These are phyloP conservation scores for Salix exigua DNA, from an alignment of 345 rosid genomes.

Conservation along the genomic window DNA sequence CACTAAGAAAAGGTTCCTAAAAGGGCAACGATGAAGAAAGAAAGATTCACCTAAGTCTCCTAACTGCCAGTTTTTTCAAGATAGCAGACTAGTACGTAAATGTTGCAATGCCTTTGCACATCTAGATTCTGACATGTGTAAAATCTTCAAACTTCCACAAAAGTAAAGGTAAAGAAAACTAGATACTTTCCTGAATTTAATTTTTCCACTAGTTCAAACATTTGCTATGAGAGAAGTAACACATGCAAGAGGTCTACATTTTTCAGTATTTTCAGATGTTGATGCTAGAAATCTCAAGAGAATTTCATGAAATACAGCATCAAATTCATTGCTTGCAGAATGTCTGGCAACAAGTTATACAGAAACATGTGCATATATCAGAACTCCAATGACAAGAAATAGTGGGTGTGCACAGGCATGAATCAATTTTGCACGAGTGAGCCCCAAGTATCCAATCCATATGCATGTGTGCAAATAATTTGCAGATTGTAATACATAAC, in stretches of 20 bases:
- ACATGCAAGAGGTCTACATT: neutral
- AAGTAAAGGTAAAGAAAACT: neutral
- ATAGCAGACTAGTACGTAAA: neutral
- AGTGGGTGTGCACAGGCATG: neutral
- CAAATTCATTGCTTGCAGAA: neutral
- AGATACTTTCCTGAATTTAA: neutral
- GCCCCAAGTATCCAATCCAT: neutral
- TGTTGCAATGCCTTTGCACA: neutral
- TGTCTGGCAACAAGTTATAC: neutral
- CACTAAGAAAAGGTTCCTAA: neutral
- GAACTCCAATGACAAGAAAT: neutral
- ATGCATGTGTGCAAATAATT: neutral
- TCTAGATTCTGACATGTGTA: neutral
- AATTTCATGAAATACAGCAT: neutral
- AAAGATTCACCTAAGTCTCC: neutral
- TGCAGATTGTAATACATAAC: neutral
- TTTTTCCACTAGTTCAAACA: neutral
- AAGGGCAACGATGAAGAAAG: neutral
- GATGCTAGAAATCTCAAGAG: slow-evolving; percentile 1
- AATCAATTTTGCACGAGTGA: neutral
- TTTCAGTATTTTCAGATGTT: neutral
- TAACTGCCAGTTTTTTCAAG: neutral
- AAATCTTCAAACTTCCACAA: neutral
- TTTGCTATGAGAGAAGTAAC: neutral
- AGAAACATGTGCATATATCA: neutral